Evolutionary conservation across 495 filamentous ascomycete genomes (phyloP).

Genomic region (Darksidea phi): DNA sequence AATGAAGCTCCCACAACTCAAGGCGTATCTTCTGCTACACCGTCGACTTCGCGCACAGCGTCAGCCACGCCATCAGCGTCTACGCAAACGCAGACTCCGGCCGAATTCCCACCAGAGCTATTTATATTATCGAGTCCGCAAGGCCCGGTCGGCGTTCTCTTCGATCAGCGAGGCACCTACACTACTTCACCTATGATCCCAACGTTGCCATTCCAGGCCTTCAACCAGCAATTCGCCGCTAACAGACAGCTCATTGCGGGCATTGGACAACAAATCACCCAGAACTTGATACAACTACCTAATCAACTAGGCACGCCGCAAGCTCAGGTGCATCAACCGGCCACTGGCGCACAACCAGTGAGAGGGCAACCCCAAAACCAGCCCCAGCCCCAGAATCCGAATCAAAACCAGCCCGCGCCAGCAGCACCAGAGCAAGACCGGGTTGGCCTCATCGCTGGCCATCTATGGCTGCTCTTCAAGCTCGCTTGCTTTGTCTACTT

Average conservation of each 20-base stretch:
- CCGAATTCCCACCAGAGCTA: conserved; percentile 15
- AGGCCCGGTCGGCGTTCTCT: conserved; percentile 33
- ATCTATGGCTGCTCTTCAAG: conserved; percentile 75
- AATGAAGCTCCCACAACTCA: neutral
- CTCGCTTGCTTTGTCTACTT: conserved; percentile 76
- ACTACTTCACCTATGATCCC: conserved; percentile 27
- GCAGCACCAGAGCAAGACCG: conserved; percentile 18
- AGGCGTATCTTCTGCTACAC: neutral
- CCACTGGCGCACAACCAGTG: neutral
- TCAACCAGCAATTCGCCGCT: conserved; percentile 29
- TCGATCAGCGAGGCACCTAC: conserved; percentile 33
- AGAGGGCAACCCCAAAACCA: conserved; percentile 1
- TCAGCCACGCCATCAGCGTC: neutral
- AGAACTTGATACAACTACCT: conserved; percentile 6
- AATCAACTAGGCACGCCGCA: conserved; percentile 15
- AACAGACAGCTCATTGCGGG: conserved; percentile 30
- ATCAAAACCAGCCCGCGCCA: conserved; percentile 11
- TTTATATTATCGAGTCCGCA: conserved; percentile 34
- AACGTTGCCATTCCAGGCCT: conserved; percentile 29
- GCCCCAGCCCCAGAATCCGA: conserved; percentile 18
- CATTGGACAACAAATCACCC: conserved; percentile 27
- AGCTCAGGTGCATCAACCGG: conserved; percentile 10
- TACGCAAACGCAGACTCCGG: neutral
- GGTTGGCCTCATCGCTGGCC: conserved; percentile 24
- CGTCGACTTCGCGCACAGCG: neutral